Base-by-base conservation (phyloP, 2,329 filamentous ascomycete species). In the Hawksworthiomyces lignivorus region DNA sequence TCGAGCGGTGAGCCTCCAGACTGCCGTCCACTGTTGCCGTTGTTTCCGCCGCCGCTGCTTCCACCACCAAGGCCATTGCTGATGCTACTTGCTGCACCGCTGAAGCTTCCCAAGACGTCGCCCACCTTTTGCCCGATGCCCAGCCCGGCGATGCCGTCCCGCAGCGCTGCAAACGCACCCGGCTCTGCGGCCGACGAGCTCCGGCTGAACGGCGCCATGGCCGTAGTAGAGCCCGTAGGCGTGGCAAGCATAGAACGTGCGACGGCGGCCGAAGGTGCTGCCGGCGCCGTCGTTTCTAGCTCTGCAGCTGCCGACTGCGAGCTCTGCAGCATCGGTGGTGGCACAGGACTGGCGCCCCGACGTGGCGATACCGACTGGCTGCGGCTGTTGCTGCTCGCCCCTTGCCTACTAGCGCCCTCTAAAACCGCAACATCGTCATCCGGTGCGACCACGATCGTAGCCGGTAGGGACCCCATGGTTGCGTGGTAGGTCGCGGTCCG, bases 381-480 rank as follows among this genome's bases (percentile, higher is more conserved):
- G 39, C 48, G 52, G 11, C 48, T 11, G 50, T 48, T 17, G 7
- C 37, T 33, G n/a, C n/a, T 12, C 20, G 2, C 26, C 15, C 24
- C 20, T 14, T 5, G 28, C 4, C 24, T 4, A 5, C 21, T 14
- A 8, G 14, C 29, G 3, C 7, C 12, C 5, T 24, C 43, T 51
- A 17, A 41, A 7, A 18, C 28, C 7, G 20, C 8, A 8, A 5
- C 65, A 58, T 64, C 64, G 54, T 69, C 68, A 10, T 56, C 73
- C 61, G 69, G 72, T 69, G 49, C 50, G 11, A 39, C 31, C 19
- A 45, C 41, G 18, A 45, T 20, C 3, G 45, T 40, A 2, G 41
- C 45, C n/a, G 43, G 37, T 4, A 26, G 37, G 9, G 44, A 12
- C 9, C 18, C 29, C 22, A 48, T 32, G 2, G 41, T 39, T 4